Percentiles rank a stretch among this genome's conserved stretches.
phyloP scores from a whole-genome alignment of 768 basidiomycete genomes.

The Amanita pallidorosea region DNA sequence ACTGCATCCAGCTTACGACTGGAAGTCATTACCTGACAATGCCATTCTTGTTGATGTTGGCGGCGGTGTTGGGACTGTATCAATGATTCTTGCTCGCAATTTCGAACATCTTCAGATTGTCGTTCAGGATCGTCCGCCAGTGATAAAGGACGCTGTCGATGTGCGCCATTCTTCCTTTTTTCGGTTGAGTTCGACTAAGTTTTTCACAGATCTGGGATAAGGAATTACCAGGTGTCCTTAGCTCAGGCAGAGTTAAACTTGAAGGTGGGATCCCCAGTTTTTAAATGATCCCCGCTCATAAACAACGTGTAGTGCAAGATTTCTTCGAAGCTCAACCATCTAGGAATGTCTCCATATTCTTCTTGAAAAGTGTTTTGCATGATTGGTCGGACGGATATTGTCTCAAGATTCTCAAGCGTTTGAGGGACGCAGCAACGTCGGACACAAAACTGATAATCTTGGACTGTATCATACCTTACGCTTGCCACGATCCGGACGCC shows the following conservation, averaged over 20 bases:
- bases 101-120: slow-evolving; percentile 11
- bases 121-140: slow-evolving; percentile 15
- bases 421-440: slow-evolving; percentile 20
- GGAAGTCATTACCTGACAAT: slow-evolving; percentile 13
- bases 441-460: slow-evolving; percentile 22
- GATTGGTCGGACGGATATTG: slow-evolving; percentile 25
- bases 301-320: slow-evolving; percentile 15
- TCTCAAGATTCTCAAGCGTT: slow-evolving; percentile 18
- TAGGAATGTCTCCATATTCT: slow-evolving; percentile 22
- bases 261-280: slow-evolving; percentile 8
- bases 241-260: slow-evolving; percentile 8
- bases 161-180: not conserved
- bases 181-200: not conserved
- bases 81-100: slow-evolving; percentile 11
- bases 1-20: slow-evolving; percentile 12
- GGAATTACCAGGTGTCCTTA: slow-evolving; percentile 9
- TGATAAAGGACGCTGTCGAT: slow-evolving; percentile 8
- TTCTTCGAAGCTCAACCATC: slow-evolving; percentile 27
- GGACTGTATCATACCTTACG: slow-evolving; percentile 22
- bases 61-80: slow-evolving; percentile 16
- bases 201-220: slow-evolving; percentile 5
- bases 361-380: slow-evolving; percentile 25
- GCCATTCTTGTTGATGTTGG: slow-evolving; percentile 21
- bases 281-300: not conserved
- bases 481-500: slow-evolving; percentile 6